Evolutionary conservation across 805 yeast species (phyloP).

Genomic region (Teunomyces kruisii): DNA sequence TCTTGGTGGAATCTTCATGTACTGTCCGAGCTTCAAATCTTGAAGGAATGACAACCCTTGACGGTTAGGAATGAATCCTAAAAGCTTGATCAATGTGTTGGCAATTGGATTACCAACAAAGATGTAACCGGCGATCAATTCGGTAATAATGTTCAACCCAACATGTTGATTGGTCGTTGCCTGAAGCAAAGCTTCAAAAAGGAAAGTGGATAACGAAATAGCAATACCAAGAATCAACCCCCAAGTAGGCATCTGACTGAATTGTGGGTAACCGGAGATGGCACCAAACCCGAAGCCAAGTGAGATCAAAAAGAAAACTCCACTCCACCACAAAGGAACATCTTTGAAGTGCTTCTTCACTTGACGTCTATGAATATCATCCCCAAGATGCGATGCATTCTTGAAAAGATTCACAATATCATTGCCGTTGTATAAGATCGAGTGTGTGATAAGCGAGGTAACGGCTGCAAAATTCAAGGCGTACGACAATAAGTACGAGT

Average conservation of each 20-base stretch:
- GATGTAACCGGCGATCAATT: slow-evolving; percentile 18
- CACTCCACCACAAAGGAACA: slow-evolving; percentile 24
- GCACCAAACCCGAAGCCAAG: slow-evolving; percentile 16
- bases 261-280: slow-evolving; percentile 14
- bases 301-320: slow-evolving; percentile 22
- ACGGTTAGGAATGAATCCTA: slow-evolving; percentile 19
- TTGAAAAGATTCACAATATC: slow-evolving; percentile 15
- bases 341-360: slow-evolving; percentile 17
- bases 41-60: slow-evolving; percentile 17
- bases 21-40: slow-evolving; percentile 20
- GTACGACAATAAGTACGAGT: slow-evolving; percentile 18
- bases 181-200: slow-evolving; percentile 18
- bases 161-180: slow-evolving; percentile 21
- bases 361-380: slow-evolving; percentile 21
- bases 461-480: slow-evolving; percentile 22
- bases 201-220: slow-evolving; percentile 13
- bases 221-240: slow-evolving; percentile 15
- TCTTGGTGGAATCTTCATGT: slow-evolving; percentile 21
- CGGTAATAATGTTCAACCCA: slow-evolving; percentile 19
- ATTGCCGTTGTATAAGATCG: slow-evolving; percentile 18
- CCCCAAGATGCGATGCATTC: slow-evolving; percentile 15
- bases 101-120: slow-evolving; percentile 19
- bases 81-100: slow-evolving; percentile 18
- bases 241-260: slow-evolving; percentile 18
- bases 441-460: slow-evolving; percentile 18